Conservation (phyloP, 163 green algal genomes). For the Scenedesmus sp. region DNA sequence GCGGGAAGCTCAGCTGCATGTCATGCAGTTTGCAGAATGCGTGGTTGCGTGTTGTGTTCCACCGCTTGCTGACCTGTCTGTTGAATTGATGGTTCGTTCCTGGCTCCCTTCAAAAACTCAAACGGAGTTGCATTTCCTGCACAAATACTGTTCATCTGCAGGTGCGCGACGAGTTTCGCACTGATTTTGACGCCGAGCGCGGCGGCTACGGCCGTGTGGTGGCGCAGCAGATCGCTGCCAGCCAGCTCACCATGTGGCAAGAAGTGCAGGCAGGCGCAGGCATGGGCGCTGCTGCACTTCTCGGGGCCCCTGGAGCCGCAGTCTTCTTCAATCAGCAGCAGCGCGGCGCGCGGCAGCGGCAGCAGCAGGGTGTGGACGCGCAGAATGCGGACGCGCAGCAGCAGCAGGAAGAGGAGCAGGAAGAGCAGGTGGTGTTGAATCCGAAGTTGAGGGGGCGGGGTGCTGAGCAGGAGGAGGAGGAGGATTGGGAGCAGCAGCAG, state of each 20-base stretch:
- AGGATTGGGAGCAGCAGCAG: constrained; percentile 11
- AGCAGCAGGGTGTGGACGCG: neutral
- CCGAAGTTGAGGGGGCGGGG: neutral
- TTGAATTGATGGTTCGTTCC: too few relatives aligned
- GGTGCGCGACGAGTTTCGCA: constrained; percentile 98
- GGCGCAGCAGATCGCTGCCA: constrained; percentile 52
- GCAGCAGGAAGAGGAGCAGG: neutral
- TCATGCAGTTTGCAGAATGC: neutral
- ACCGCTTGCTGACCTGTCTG: neutral
- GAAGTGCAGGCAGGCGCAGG: constrained; percentile 20
- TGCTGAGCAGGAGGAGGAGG: constrained; percentile 2
- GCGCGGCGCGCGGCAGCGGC: neutral
- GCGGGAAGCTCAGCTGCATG: neutral
- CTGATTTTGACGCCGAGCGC: constrained; percentile 92
- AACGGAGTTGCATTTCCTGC: too few relatives aligned
- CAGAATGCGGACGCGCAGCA: neutral
- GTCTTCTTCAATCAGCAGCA: constrained; percentile 35
- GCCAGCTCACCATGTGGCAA: constrained; percentile 23
- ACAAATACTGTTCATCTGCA: constrained; percentile 54
- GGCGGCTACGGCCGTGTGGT: constrained; percentile 88
- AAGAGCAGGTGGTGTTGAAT: neutral
- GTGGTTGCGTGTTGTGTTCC: neutral
- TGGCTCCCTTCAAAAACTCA: too few relatives aligned
- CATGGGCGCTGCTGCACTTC: constrained; percentile 8
- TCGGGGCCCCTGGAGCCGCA: neutral